Conservation (phyloP, 139 green algal genomes). For the Haematococcus sp. region DNA sequence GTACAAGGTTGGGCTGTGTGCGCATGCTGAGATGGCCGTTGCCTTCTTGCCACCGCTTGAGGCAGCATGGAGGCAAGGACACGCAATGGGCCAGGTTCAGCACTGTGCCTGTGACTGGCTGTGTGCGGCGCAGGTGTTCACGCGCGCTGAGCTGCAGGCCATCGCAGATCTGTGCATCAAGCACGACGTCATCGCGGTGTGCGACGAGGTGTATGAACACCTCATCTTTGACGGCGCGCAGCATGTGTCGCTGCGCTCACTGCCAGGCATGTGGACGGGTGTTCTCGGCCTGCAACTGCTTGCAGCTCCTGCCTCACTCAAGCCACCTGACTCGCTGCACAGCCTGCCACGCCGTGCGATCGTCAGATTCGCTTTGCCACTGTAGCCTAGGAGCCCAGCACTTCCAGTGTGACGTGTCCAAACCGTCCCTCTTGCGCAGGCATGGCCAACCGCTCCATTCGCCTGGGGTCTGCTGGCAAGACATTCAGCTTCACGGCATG, state of each 20-base stretch:
- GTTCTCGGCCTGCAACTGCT: too few species aligned
- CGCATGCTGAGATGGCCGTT: too few species aligned
- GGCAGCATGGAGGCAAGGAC: background rate
- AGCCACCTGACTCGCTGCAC: too few species aligned
- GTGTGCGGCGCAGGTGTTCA: constrained; percentile 79
- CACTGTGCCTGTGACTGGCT: too few species aligned
- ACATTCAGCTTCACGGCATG: constrained; percentile 85
- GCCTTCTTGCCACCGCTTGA: background rate
- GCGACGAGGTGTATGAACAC: constrained; percentile 81
- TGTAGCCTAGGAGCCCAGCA: too few species aligned
- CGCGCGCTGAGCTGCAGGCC: constrained; percentile 54
- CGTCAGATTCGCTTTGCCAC: too few species aligned
- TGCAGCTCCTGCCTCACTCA: too few species aligned
- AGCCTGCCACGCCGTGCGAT: too few species aligned
- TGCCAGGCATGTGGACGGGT: constrained; percentile 38
- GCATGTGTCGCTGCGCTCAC: constrained; percentile 58
- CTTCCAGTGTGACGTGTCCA: too few species aligned
- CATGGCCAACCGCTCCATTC: constrained; percentile 65
- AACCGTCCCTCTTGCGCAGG: too few species aligned
- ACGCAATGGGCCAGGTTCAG: too few species aligned
- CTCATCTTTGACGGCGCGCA: constrained; percentile 53
- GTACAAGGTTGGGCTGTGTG: too few species aligned
- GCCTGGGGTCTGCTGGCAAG: constrained; percentile 79
- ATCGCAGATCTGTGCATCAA: constrained; percentile 63
- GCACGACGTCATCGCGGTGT: constrained; percentile 59